A percentile compares a stretch with the other conserved stretches of the same genome.
phyloP scores from a whole-genome alignment of 78 protist species.

The Dictyostelium purpureum region DNA sequence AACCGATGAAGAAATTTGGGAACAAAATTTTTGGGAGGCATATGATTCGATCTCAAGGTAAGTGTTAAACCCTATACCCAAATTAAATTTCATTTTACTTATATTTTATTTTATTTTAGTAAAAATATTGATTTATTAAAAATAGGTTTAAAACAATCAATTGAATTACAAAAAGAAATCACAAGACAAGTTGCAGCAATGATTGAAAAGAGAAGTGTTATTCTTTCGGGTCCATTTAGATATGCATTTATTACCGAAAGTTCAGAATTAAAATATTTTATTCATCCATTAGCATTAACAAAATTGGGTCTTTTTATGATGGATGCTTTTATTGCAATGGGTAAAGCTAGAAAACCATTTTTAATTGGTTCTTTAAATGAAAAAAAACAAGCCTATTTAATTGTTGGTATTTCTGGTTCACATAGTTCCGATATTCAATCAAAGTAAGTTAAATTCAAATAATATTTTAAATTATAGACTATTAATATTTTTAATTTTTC shows the following conservation, averaged over 20 bases:
- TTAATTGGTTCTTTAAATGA: slow-evolving; percentile 67
- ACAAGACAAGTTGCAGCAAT: slow-evolving; percentile 46
- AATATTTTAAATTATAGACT: neutral
- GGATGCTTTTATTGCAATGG: slow-evolving; percentile 69
- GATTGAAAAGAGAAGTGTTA: slow-evolving; percentile 63
- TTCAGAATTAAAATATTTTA: slow-evolving; percentile 25
- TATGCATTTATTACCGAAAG: slow-evolving; percentile 60
- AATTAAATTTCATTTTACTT: too few relatives aligned
- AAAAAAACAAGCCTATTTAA: slow-evolving; percentile 33
- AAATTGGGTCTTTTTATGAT: slow-evolving; percentile 72
- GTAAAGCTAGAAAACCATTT: slow-evolving; percentile 63
- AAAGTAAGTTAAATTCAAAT: slow-evolving; percentile 9
- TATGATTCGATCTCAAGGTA: slow-evolving; percentile 75
- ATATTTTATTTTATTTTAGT: neutral
- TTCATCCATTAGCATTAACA: slow-evolving; percentile 69
- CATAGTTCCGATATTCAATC: neutral
- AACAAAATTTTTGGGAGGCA: slow-evolving; percentile 80
- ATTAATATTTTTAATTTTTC: neutral
- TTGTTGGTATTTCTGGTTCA: slow-evolving; percentile 76
- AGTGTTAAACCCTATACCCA: neutral
- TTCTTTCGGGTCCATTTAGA: slow-evolving; percentile 65
- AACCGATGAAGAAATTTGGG: slow-evolving; percentile 57
- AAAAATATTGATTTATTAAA: slow-evolving; percentile 16
- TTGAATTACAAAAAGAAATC: slow-evolving; percentile 57
- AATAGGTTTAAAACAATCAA: slow-evolving; percentile 64